These are phyloP conservation scores for Pythium vanterpoolii DNA, from an alignment of 352 stramenopile species.

Conservation along the genomic window DNA sequence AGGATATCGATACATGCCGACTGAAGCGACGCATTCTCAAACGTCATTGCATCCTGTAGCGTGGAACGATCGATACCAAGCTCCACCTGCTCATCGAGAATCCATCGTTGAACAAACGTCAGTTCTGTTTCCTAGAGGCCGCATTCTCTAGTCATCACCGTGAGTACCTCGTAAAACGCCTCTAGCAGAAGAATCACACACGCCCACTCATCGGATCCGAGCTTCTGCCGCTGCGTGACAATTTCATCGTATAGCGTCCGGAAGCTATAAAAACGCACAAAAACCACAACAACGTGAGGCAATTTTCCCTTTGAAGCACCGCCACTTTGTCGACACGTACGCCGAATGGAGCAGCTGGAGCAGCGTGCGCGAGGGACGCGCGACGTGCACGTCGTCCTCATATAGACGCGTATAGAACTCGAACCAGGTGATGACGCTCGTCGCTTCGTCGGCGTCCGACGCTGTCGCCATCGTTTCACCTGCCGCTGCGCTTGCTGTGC, in stretches of 20 bases:
- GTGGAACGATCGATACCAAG: conserved; percentile 18
- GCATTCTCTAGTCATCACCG: background rate
- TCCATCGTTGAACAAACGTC: background rate
- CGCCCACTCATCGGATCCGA: conserved; percentile 20
- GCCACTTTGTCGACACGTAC: conserved; percentile 14
- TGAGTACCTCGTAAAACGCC: conserved; percentile 53
- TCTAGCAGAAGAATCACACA: conserved; percentile 29
- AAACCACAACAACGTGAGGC: background rate
- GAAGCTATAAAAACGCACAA: conserved; percentile 18
- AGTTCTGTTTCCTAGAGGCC: no score
- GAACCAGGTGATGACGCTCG: conserved; percentile 32
- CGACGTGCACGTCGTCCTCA: conserved; percentile 4
- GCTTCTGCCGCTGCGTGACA: background rate
- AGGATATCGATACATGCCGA: conserved; percentile 22
- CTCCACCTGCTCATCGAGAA: conserved; percentile 22
- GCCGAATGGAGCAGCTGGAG: conserved; percentile 24
- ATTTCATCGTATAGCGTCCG: conserved; percentile 26
- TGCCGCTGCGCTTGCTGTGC: background rate
- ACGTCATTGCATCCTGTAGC: conserved; percentile 16
- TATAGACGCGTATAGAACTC: conserved; percentile 19
- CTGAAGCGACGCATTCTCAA: conserved; percentile 9
- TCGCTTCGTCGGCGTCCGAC: conserved; percentile 11
- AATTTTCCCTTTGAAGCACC: background rate
- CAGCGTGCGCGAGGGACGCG: conserved; percentile 20
- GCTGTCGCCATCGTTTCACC: background rate